phyloP scores from a whole-genome alignment of 768 basidiomycete genomes.

The Boletus rubropictus region DNA sequence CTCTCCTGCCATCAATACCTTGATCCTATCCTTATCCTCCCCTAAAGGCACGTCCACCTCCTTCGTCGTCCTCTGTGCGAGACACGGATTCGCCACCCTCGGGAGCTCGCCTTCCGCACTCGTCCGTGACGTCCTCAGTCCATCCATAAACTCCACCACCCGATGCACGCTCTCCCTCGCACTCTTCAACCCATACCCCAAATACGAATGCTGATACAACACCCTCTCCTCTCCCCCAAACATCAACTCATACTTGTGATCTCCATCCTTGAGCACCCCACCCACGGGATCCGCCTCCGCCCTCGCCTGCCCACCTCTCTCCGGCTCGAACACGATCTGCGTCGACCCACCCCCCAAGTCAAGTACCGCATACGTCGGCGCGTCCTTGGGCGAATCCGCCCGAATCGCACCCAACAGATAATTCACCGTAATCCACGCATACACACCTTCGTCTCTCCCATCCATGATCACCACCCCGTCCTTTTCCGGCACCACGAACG shows the following conservation, averaged over 20 bases:
- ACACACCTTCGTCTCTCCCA: slow-evolving; percentile 94
- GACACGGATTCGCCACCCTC: slow-evolving; percentile 63
- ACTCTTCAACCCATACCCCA: slow-evolving; percentile 93
- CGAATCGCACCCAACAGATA: slow-evolving; percentile 78
- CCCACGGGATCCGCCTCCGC: slow-evolving; percentile 18
- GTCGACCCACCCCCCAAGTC: slow-evolving; percentile 97
- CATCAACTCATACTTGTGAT: slow-evolving; percentile 82
- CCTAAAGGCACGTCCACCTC: slow-evolving; percentile 57
- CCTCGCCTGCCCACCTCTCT: slow-evolving; percentile 37
- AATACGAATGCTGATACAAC: slow-evolving; percentile 95
- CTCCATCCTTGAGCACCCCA: slow-evolving; percentile 60
- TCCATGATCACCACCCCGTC: slow-evolving; percentile 88
- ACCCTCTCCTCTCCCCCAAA: slow-evolving; percentile 69
- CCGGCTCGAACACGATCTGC: slow-evolving; percentile 94
- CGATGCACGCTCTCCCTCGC: slow-evolving; percentile 81
- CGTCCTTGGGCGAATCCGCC: slow-evolving; percentile 40
- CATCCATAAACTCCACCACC: slow-evolving; percentile 81
- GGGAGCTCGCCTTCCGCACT: slow-evolving; percentile 1
- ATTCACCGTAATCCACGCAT: slow-evolving; percentile 97
- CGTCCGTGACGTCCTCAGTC: slow-evolving; percentile 31
- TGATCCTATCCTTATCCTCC: slow-evolving; percentile 35
- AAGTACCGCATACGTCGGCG: slow-evolving; percentile 77
- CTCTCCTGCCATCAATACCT: slow-evolving; percentile 82
- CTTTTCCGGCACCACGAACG: slow-evolving; percentile 57
- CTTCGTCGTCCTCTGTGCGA: slow-evolving; percentile 60